Evolutionary conservation across 225 moss, liverwort and hornwort genomes (phyloP), one percentile per base, ranked within the genome.

Genomic region (Sphagnum tenellum): DNA sequence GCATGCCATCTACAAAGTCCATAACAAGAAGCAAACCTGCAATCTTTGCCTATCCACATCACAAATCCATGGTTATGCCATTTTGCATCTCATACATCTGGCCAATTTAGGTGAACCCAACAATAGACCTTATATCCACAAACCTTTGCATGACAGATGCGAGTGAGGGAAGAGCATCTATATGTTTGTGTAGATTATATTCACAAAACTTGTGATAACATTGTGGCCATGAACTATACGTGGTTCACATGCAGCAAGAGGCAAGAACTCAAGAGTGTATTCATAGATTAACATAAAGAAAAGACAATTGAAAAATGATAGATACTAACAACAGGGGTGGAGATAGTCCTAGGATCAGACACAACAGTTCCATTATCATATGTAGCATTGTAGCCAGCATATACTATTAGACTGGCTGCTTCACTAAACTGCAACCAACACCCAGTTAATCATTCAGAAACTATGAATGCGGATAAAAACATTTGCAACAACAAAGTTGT

Each of bases 1-100:
- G 73, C 61, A 80, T 61, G 51, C 84, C 84, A n/a, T 14, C 51
- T 53, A 60, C 52, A 61, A 70, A 74, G 60, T 76, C 75, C 80
- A 84, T 78, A 44, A 84, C 80, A 60, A 84, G 62, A 48, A 80
- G 73, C 71, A 84, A 69, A 12, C 80, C 84, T 66, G 63, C 84
- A 11, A 84, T 62, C 66, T 63, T 84, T 11, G 77, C 84, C 80
- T 84, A 67, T 50, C 44, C 59, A 5, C 52, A 52, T 5, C 52
- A 52, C 52, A 6, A 52, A 52, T 9, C 6, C 7, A 6, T 52
- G 9, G 52, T 52, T 52, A 52, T 52, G 52, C 52, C 7, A 9
- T 52, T 5, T 52, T 29, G 29, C 29, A 29, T 29, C 29, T 29
- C 29, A 29, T 29, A 29, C 29, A 29, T 29, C 29, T 29, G 29